A percentile compares a stretch with the other conserved stretches of the same genome.
Conservation (phyloP, 192 early-diverging fungal genomes). For the Geranomyces michiganensis region DNA sequence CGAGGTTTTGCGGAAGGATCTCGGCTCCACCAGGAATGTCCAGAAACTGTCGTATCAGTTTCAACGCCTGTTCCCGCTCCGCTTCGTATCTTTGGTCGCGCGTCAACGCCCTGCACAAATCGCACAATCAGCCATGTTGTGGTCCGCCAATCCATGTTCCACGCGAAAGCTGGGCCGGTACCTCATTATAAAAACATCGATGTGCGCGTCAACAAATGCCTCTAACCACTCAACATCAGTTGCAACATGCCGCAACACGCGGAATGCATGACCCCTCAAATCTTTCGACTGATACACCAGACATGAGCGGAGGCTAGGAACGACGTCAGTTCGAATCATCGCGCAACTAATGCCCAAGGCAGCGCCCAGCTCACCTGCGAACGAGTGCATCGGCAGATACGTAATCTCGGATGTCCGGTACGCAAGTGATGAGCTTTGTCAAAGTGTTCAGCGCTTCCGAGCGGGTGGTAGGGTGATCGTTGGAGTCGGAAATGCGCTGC, state of each 20-base stretch:
- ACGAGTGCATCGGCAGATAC: slow-evolving; percentile 1
- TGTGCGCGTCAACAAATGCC: slow-evolving; percentile 51
- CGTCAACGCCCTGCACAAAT: slow-evolving; percentile 39
- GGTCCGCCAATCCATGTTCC: not conserved
- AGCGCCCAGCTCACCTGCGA: not conserved
- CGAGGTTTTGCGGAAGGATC: slow-evolving; percentile 62
- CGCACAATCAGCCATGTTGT: not conserved
- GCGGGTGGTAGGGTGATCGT: not conserved
- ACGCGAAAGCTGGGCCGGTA: slow-evolving; percentile 24
- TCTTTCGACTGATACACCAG: slow-evolving; percentile 54
- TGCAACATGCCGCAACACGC: slow-evolving; percentile 65
- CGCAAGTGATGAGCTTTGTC: not conserved
- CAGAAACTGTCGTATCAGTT: slow-evolving; percentile 70
- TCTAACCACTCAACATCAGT: slow-evolving; percentile 44
- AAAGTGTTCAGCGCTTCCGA: slow-evolving; percentile 22
- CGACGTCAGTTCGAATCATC: too few species aligned
- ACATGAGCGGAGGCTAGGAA: slow-evolving; percentile 43
- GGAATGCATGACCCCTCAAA: slow-evolving; percentile 63
- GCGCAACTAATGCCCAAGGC: too few species aligned
- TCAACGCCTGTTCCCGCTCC: slow-evolving; percentile 79
- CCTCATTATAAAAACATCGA: slow-evolving; percentile 79
- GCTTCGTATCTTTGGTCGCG: slow-evolving; percentile 68
- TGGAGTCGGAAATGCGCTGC: not conserved
- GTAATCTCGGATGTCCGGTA: not conserved
- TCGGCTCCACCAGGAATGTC: slow-evolving; percentile 65